These are phyloP conservation scores for Calycina marina DNA, from an alignment of 2,329 filamentous ascomycete species.

Conservation along the genomic window DNA sequence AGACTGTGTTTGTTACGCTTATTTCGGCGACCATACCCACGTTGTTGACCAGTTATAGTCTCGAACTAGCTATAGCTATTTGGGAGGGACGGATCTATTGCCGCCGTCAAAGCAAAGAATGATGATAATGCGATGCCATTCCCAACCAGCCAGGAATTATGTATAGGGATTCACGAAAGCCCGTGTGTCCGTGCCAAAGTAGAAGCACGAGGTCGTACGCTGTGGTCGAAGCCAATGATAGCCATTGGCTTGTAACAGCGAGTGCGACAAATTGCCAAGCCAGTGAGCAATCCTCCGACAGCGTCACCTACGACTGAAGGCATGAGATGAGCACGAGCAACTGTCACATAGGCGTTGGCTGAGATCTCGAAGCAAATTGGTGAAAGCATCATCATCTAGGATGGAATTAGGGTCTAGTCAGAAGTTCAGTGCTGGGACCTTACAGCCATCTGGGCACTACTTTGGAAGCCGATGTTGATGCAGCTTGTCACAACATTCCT, in stretches of 20 bases:
- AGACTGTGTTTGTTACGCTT: conserved; percentile 10
- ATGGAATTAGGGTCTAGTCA: conserved; percentile 15
- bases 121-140: conserved; percentile 31
- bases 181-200: conserved; percentile 45
- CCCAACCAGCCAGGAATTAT: conserved; percentile 42
- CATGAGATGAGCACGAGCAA: conserved; percentile 45
- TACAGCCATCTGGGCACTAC: conserved; percentile 41
- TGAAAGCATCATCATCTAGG: conserved; percentile 45
- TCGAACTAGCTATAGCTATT: conserved; percentile 34
- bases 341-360: conserved; percentile 37
- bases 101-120: conserved; percentile 33
- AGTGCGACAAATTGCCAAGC: conserved; percentile 29
- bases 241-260: conserved; percentile 44
- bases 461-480: conserved; percentile 36
- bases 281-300: conserved; percentile 44
- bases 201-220: conserved; percentile 38
- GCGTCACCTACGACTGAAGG: conserved; percentile 56
- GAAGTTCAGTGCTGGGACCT: conserved; percentile 30
- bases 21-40: conserved; percentile 15
- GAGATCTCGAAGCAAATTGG: conserved; percentile 59
- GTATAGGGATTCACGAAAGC: conserved; percentile 39
- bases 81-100: conserved; percentile 29
- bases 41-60: conserved; percentile 27
- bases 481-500: conserved; percentile 39
- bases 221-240: conserved; percentile 32